These are phyloP conservation scores for Termitomyces sp. DNA, from an alignment of 768 basidiomycete species.

Conservation along the genomic window DNA sequence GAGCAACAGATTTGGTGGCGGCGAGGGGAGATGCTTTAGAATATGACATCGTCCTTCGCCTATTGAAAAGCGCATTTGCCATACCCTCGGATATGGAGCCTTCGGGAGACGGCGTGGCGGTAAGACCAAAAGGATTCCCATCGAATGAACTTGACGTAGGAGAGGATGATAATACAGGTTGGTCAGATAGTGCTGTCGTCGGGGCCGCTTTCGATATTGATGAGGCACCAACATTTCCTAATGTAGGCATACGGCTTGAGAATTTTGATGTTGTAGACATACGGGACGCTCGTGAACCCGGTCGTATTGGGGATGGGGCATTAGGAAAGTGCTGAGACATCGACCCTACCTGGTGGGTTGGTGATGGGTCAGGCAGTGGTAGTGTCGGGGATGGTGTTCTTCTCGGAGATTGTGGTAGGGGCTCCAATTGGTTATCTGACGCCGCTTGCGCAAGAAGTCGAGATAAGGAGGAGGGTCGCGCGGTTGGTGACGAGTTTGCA, in stretches of 20 bases:
- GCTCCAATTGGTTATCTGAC: constrained; percentile 32
- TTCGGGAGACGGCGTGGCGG: constrained; percentile 54
- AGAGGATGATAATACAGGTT: constrained; percentile 39
- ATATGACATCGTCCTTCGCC: constrained; percentile 61
- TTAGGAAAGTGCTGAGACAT: constrained; percentile 33
- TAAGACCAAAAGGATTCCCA: constrained; percentile 36
- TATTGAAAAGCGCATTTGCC: constrained; percentile 37
- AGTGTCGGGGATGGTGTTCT: constrained; percentile 30
- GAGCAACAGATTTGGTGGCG: constrained; percentile 26
- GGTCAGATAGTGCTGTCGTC: constrained; percentile 66
- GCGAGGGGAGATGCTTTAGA: constrained; percentile 48
- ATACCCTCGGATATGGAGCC: constrained; percentile 64
- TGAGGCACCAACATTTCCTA: constrained; percentile 46
- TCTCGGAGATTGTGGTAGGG: constrained; percentile 23
- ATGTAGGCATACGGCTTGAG: constrained; percentile 60
- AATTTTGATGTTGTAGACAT: constrained; percentile 67
- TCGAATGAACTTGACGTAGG: constrained; percentile 41
- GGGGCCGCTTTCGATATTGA: constrained; percentile 56
- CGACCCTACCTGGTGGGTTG: constrained; percentile 31
- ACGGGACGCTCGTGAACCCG: constrained; percentile 70
- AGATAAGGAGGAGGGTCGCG: constrained; percentile 77
- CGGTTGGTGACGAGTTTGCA: constrained; percentile 63
- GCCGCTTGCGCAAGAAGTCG: constrained; percentile 75
- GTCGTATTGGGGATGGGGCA: constrained; percentile 59
- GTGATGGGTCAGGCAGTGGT: constrained; percentile 35